phyloP scores from a whole-genome alignment of 2,329 filamentous ascomycete genomes.

The Fusarium sp. region DNA sequence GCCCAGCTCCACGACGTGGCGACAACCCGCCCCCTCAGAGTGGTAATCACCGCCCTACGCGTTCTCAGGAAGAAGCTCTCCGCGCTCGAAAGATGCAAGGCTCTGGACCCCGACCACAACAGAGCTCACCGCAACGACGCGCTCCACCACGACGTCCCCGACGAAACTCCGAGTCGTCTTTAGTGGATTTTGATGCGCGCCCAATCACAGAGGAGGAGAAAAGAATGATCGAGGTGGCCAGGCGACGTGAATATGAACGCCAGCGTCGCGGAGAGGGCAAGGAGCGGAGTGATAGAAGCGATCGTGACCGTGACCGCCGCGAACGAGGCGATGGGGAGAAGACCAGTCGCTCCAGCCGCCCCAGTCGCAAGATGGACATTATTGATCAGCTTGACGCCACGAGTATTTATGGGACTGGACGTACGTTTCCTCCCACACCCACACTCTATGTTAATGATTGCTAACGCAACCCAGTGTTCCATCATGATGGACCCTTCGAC shows the following conservation, averaged over 20 bases:
- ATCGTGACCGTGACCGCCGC: slow-evolving; percentile 48
- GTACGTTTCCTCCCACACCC: slow-evolving; percentile 63
- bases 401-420: slow-evolving; percentile 91
- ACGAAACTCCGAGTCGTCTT: slow-evolving; percentile 83
- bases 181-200: slow-evolving; percentile 68
- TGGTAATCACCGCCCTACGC: slow-evolving; percentile 67
- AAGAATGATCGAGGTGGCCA: slow-evolving; percentile 51
- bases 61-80: slow-evolving; percentile 74
- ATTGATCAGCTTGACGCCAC: slow-evolving; percentile 98
- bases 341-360: slow-evolving; percentile 58
- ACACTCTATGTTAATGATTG: background rate
- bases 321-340: slow-evolving; percentile 59
- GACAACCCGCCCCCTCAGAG: slow-evolving; percentile 61
- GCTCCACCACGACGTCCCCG: slow-evolving; percentile 60
- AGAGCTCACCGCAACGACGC: slow-evolving; percentile 50
- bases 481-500: slow-evolving; percentile 97
- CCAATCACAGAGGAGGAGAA: slow-evolving; percentile 67
- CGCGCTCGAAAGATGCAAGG: slow-evolving; percentile 58
- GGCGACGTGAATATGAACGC: slow-evolving; percentile 45
- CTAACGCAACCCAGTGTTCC: slow-evolving; percentile 76
- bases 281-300: slow-evolving; percentile 33
- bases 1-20: slow-evolving; percentile 39
- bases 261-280: slow-evolving; percentile 41
- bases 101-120: slow-evolving; percentile 49
- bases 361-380: slow-evolving; percentile 75